These are phyloP conservation scores for Nicotiana benthamiana DNA, from an alignment of 257 asterid genomes.

Conservation along the genomic window DNA sequence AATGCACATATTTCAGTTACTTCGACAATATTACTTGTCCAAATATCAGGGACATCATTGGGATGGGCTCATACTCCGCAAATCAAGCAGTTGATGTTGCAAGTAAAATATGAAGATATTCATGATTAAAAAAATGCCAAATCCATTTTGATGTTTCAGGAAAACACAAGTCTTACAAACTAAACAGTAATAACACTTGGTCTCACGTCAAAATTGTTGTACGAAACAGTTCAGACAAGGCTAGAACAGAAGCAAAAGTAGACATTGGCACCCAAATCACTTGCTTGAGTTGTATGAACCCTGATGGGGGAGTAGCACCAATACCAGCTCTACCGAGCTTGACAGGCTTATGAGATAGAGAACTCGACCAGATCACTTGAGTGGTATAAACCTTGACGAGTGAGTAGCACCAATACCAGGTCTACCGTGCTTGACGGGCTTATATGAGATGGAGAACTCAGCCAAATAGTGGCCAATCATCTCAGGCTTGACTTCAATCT, in stretches of 20 bases:
- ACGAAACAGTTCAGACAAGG: background rate
- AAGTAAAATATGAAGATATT: background rate
- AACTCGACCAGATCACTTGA: constrained; percentile 34
- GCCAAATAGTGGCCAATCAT: constrained; percentile 85
- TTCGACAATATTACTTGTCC: background rate
- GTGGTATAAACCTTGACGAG: constrained; percentile 89
- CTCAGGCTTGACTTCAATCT: constrained; percentile 78
- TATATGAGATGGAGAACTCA: constrained; percentile 78
- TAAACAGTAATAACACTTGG: background rate
- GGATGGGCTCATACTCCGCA: background rate
- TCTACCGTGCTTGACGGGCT: constrained; percentile 86
- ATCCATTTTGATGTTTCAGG: no score
- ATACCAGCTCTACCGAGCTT: constrained; percentile 87
- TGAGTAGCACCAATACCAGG: constrained; percentile 97
- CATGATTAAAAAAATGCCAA: background rate
- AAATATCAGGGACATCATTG: background rate
- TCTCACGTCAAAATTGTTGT: background rate
- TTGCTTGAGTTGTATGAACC: constrained; percentile 85
- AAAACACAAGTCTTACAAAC: background rate
- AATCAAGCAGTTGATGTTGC: background rate
- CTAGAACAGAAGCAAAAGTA: background rate
- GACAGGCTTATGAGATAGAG: constrained; percentile 34
- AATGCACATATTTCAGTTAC: background rate
- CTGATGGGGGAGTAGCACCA: constrained; percentile 83
- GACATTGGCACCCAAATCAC: constrained; percentile 16